Base-by-base conservation (phyloP, 139 green algal species). In the Micractinium conductrix region DNA sequence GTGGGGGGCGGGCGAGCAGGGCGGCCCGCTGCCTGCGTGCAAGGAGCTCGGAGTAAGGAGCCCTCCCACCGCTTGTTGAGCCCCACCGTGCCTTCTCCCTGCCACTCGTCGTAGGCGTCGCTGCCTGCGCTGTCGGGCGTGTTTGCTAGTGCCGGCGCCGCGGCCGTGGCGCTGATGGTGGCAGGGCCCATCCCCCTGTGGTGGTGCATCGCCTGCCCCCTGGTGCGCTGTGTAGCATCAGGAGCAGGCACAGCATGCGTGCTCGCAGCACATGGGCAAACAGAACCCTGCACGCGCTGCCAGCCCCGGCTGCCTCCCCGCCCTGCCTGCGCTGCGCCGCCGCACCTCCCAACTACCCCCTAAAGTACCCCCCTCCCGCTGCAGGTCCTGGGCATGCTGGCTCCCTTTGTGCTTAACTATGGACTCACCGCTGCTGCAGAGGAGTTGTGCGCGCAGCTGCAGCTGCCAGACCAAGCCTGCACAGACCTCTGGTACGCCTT, bases 391-490 rank as follows among this genome's bases (percentile, higher is more conserved):
- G 90, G 90, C 40, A 74, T 93, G 83, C 80, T 92, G 55, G 85
- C 87, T 19, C 90, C 90, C 2, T 88, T 92, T 30, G 53, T 88
- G 17, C 87, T 93, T 70, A 93, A 93, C 76, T 79, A 78, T 50
- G 90, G 86, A 2, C 71, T 92, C 12, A 88, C 80, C 0, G 81
- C 80, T 0, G 70, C 70, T 1, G 70, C 70, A 37, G 70, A 78
- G 70, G 40, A 16, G 21, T 38, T 89, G 26, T 92, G 88, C 43
- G 33, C 69, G 9, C 71, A 87, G 82, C 80, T 87, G 78, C 76
- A 74, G 24, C 83, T 93, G 62, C 85, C 83, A 5, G 28, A 78
- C 16, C 58, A 92, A 7, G 60, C 84, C 14, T 92, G 88, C 84
- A 85, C 35, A 19, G 83, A 90, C 33, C 86, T 92, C 21, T 90